These are phyloP conservation scores for Alternaria brassicicola DNA, from an alignment of 2,329 filamentous ascomycete species.

Conservation along the genomic window DNA sequence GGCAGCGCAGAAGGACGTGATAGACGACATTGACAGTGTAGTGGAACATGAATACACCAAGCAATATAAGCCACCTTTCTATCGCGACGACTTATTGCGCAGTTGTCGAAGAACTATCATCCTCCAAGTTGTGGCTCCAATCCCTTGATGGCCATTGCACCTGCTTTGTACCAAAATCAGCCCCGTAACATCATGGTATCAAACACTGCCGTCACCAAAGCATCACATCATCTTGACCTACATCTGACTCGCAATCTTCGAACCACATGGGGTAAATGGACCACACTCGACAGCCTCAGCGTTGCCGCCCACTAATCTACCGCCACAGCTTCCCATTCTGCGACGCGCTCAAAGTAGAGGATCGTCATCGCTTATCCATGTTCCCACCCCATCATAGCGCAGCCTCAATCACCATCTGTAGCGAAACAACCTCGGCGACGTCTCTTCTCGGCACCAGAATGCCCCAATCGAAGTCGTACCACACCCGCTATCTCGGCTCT, in stretches of 20 bases:
- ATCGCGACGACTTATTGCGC: too few species aligned
- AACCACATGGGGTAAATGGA: neutral
- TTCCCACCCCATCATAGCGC: neutral
- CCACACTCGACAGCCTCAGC: neutral
- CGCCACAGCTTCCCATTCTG: neutral
- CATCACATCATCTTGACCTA: neutral
- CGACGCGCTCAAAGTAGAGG: neutral
- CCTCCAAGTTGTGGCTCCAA: neutral
- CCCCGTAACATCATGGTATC: too few species aligned
- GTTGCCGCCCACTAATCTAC: neutral
- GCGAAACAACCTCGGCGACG: constrained; percentile 1
- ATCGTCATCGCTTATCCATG: constrained; percentile 1
- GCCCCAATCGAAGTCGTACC: neutral
- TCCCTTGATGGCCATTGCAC: neutral
- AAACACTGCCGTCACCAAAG: neutral
- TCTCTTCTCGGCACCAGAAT: neutral
- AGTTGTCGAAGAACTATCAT: neutral
- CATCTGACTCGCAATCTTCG: neutral
- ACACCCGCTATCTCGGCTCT: neutral
- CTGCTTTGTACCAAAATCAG: too few species aligned
- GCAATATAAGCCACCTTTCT: too few species aligned
- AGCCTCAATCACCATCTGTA: neutral
- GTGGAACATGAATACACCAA: too few species aligned
- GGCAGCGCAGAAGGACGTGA: too few species aligned
- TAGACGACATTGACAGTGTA: too few species aligned